These are phyloP conservation scores for Colletotrichum siamense DNA, from an alignment of 2,329 filamentous ascomycete species.

Conservation along the genomic window DNA sequence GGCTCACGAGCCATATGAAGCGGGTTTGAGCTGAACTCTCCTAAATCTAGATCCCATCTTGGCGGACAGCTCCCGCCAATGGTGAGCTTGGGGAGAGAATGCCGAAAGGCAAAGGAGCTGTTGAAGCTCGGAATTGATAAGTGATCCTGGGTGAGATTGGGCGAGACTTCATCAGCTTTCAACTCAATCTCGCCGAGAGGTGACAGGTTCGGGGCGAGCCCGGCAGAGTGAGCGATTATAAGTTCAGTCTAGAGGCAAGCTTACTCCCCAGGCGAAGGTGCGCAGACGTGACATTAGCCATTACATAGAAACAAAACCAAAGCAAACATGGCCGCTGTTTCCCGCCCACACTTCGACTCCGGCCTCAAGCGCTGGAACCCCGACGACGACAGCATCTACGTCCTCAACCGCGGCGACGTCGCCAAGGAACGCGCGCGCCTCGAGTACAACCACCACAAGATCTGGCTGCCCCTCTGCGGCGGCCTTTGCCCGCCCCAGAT, in stretches of 20 bases:
- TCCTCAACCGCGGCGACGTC: not conserved
- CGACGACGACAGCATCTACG: not conserved
- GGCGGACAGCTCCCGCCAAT: not conserved
- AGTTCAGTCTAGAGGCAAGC: not conserved
- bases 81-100: not conserved
- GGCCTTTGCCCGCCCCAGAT: not conserved
- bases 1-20: not conserved
- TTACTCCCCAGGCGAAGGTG: not conserved
- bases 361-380: not conserved
- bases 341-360: not conserved
- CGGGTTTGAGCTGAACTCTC: not conserved
- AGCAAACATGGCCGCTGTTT: not conserved
- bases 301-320: not conserved
- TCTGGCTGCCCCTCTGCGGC: not conserved
- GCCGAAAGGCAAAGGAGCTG: not conserved
- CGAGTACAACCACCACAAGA: slow-evolving; percentile 4
- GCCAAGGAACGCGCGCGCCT: not conserved
- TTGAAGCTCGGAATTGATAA: not conserved
- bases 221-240: not conserved
- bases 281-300: not conserved
- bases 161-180: not conserved
- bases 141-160: not conserved
- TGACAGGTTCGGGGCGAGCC: not conserved
- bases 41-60: not conserved
- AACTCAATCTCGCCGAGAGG: not conserved